Base-by-base conservation (phyloP, 1,139 yeast genomes). In the Nakaseomyces kungkrabaensis region DNA sequence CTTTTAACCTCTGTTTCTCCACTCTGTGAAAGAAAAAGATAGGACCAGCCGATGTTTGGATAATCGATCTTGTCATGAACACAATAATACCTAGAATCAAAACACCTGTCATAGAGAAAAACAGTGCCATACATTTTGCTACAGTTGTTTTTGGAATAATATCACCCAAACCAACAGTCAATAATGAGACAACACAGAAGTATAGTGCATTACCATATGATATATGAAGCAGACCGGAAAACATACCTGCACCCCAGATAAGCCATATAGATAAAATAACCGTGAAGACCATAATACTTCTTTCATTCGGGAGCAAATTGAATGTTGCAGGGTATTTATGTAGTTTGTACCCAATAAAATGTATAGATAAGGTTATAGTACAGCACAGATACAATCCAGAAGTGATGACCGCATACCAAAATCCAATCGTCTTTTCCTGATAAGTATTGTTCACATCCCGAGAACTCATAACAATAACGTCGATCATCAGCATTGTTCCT, bases 91-190 rank as follows among this genome's bases (percentile, higher is more conserved):
- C 96, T 63, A 87, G 72, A 34, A 82, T 69, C 27, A 87, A 67
- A 13, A 87, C 79, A 1, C 95, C 96, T 7, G 78, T 68, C 32
- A 85, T 65, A 3, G 92, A 78, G 65, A 80, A 85, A 2, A 83
- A 67, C 48, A 87, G 69, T 0, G 76, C 72, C 54, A 85, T 67
- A 0, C 81, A 82, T 59, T 78, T 76, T 0, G 83, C 74, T 0
- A 78, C 78, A 1, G 73, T 68, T 1, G 74, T 65, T 0, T 55
- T 37, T 0, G 95, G 90, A 0, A 73, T 69, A 36, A 82, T 72
- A 59, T 85, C 94, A 34, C 96, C 96, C 24, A 83, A 71, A 0
- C 96, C 96, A 43, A 88, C 76, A 0, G 96, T 88, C 44, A 85
- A 69, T 36, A 84, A 69, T 0, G 94, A 81, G 0, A 85, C 88